phyloP scores from a whole-genome alignment of 139 green algal species.

The Coelastrella sp. region DNA sequence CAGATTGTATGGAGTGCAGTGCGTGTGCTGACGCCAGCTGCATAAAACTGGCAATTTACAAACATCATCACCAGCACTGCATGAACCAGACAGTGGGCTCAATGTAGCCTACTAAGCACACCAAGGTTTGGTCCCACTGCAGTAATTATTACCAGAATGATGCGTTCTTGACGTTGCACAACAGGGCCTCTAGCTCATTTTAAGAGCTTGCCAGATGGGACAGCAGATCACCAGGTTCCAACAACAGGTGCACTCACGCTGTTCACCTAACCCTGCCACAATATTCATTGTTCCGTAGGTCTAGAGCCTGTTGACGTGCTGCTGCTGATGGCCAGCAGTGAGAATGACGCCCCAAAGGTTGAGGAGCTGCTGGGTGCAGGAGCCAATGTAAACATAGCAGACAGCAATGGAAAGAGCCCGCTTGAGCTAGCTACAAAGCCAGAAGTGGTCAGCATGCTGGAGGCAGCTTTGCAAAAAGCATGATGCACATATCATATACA shows the following conservation, averaged over 20 bases:
- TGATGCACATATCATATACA: background rate
- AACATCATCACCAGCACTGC: too few relatives aligned
- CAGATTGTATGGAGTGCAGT: too few relatives aligned
- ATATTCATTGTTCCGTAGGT: slow-evolving; percentile 35
- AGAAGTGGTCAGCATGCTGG: slow-evolving; percentile 70
- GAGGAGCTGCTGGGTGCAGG: slow-evolving; percentile 88
- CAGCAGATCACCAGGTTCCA: too few relatives aligned
- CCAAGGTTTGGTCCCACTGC: too few relatives aligned
- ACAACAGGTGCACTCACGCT: background rate
- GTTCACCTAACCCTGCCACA: too few relatives aligned
- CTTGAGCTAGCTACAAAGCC: slow-evolving; percentile 79
- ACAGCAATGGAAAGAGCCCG: slow-evolving; percentile 77
- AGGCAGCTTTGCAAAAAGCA: slow-evolving; percentile 20
- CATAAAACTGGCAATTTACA: background rate
- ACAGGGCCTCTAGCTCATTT: too few relatives aligned
- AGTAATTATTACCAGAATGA: too few relatives aligned
- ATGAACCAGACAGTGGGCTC: too few relatives aligned
- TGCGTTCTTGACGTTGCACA: too few relatives aligned
- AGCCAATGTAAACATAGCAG: slow-evolving; percentile 72
- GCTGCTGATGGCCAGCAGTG: slow-evolving; percentile 88
- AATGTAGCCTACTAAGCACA: too few relatives aligned
- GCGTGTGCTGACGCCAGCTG: background rate
- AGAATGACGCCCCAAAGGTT: slow-evolving; percentile 95
- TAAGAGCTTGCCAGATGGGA: too few relatives aligned
- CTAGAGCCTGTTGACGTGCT: slow-evolving; percentile 91